A percentile compares a stretch with the other conserved stretches of the same genome.
Evolutionary conservation across 2,329 filamentous ascomycete species (phyloP).

Genomic region (Alternaria panax): DNA sequence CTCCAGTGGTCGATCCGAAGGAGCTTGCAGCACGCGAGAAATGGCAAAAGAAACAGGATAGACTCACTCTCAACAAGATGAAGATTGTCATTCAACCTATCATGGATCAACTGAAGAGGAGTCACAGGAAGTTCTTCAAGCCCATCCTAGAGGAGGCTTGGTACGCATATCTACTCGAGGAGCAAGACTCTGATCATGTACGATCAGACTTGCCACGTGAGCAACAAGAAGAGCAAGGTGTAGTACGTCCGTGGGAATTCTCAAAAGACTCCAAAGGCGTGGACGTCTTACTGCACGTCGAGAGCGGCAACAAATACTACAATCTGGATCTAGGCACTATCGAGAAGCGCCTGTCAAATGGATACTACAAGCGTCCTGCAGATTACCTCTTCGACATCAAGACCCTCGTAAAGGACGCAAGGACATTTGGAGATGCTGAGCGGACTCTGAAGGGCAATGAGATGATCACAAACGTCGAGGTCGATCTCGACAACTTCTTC

Average conservation of each 20-base stretch:
- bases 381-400: conserved; percentile 92
- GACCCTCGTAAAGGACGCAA: conserved; percentile 83
- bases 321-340: conserved; percentile 93
- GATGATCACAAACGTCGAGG: conserved; percentile 89
- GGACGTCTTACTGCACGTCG: conserved; percentile 76
- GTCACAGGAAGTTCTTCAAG: conserved; percentile 86
- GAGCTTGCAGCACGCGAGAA: conserved; percentile 82
- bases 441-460: conserved; percentile 88
- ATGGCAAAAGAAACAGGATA: conserved; percentile 80
- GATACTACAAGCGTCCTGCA: conserved; percentile 88
- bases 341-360: conserved; percentile 94
- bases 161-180: conserved; percentile 84
- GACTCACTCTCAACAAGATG: conserved; percentile 81
- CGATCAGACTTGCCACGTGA: conserved; percentile 66
- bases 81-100: conserved; percentile 92
- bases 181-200: conserved; percentile 74
- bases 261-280: conserved; percentile 80
- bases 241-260: conserved; percentile 78
- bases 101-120: conserved; percentile 94
- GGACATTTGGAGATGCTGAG: conserved; percentile 81
- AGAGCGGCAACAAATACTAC: conserved; percentile 87
- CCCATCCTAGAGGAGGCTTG: conserved; percentile 74
- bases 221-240: conserved; percentile 60
- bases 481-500: conserved; percentile 79
- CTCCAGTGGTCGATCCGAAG: conserved; percentile 59